Evolutionary conservation across 2,329 filamentous ascomycete genomes (phyloP).

Genomic region (Neopestalotiopsis sp.): DNA sequence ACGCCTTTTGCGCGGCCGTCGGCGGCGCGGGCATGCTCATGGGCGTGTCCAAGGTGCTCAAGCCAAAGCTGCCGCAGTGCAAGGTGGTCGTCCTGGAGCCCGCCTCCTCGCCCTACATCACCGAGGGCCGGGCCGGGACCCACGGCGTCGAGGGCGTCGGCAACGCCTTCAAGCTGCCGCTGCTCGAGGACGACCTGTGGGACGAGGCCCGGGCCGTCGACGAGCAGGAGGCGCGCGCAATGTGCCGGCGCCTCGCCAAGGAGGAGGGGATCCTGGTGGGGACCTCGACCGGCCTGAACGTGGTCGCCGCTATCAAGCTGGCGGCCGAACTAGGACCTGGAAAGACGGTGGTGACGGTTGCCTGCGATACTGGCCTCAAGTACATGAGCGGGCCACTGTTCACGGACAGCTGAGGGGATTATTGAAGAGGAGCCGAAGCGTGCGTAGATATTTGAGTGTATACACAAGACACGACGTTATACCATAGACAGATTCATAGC

Average conservation of each 20-base stretch:
- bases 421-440: neutral
- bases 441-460: neutral
- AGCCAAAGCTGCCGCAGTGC: neutral
- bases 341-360: slow-evolving; percentile 8
- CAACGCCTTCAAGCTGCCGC: neutral
- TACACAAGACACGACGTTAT: too few relatives aligned
- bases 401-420: neutral
- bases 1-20: slow-evolving; percentile 3
- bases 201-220: neutral
- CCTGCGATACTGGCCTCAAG: slow-evolving; percentile 10
- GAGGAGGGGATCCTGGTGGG: slow-evolving; percentile 12
- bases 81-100: slow-evolving; percentile 9
- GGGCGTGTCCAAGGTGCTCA: slow-evolving; percentile 7
- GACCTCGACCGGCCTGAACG: slow-evolving; percentile 4
- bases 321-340: neutral
- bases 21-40: slow-evolving; percentile 8
- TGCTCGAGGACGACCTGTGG: neutral
- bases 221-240: neutral
- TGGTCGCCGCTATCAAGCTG: slow-evolving; percentile 6
- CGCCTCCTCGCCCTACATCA: neutral
- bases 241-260: slow-evolving; percentile 3
- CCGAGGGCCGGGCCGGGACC: neutral
- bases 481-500: too few relatives aligned
- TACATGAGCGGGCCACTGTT: slow-evolving; percentile 10
- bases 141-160: slow-evolving; percentile 11